Evolutionary conservation across 2,329 filamentous ascomycete species (phyloP).

Genomic region (Monosporascus sp.): DNA sequence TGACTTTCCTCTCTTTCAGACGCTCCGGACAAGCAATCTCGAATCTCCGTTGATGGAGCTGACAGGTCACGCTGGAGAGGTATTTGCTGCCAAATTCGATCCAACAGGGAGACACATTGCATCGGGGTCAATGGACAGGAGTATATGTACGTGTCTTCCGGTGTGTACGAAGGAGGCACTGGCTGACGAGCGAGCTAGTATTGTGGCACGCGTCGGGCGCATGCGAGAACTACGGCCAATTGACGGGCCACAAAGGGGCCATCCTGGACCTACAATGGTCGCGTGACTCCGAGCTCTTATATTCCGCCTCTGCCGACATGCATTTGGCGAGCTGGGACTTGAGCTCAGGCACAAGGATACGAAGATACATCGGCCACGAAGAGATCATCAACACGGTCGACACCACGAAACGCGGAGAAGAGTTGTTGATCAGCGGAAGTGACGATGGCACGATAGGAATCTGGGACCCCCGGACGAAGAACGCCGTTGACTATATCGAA

Average conservation of each 20-base stretch:
- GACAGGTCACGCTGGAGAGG: slow-evolving; percentile 74
- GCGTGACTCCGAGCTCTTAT: slow-evolving; percentile 83
- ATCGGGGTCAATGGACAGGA: slow-evolving; percentile 91
- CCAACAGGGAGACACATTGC: slow-evolving; percentile 83
- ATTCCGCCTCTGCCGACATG: slow-evolving; percentile 89
- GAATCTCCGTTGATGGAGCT: slow-evolving; percentile 94
- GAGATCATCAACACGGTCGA: slow-evolving; percentile 93
- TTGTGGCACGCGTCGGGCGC: slow-evolving; percentile 90
- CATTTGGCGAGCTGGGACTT: slow-evolving; percentile 93
- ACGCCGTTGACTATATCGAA: slow-evolving; percentile 80
- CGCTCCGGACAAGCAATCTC: slow-evolving; percentile 72
- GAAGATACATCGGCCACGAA: slow-evolving; percentile 87
- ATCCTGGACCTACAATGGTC: slow-evolving; percentile 95
- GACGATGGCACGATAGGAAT: slow-evolving; percentile 93
- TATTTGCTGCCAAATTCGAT: slow-evolving; percentile 88
- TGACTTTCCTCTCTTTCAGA: slow-evolving; percentile 42
- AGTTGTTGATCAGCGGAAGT: slow-evolving; percentile 82
- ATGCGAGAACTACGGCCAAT: slow-evolving; percentile 88
- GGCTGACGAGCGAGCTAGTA: slow-evolving; percentile 46
- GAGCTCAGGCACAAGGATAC: slow-evolving; percentile 85
- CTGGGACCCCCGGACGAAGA: slow-evolving; percentile 91
- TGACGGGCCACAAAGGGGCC: slow-evolving; percentile 86
- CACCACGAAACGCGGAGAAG: slow-evolving; percentile 82
- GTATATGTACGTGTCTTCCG: slow-evolving; percentile 60
- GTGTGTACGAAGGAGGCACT: background rate